Evolutionary conservation across 2,329 filamentous ascomycete species (phyloP).

Genomic region (Colletotrichum camelliae): DNA sequence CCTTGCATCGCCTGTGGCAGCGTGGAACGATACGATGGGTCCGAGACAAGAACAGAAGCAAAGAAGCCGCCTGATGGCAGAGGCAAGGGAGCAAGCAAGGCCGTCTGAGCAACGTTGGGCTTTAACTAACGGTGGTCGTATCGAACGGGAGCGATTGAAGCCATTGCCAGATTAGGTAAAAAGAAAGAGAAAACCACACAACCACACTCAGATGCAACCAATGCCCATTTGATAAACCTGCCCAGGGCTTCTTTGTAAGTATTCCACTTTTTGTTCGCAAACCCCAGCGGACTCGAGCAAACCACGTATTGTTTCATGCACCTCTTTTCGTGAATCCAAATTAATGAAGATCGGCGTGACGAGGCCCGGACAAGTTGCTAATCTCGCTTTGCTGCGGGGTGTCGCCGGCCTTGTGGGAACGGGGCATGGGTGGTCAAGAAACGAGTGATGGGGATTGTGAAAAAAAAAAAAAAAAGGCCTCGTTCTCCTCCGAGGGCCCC

Average conservation of each 20-base stretch:
- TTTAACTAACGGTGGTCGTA: not conserved
- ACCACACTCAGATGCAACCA: not conserved
- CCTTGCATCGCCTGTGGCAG: not conserved
- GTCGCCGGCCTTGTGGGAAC: not conserved
- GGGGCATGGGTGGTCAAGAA: not conserved
- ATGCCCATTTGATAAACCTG: not conserved
- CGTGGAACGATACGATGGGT: not conserved
- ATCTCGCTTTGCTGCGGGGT: constrained; percentile 13
- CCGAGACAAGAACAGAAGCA: not conserved
- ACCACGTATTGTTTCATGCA: not conserved
- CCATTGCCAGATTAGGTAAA: not conserved
- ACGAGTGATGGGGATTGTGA: not conserved
- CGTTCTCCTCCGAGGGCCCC: not conserved
- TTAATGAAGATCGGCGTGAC: constrained; percentile 11
- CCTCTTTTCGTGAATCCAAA: not conserved
- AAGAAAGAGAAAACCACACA: not conserved
- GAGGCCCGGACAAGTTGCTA: not conserved
- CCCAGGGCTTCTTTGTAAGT: too few species aligned
- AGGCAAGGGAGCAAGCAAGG: not conserved
- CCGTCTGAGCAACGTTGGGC: not conserved
- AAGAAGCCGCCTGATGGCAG: not conserved
- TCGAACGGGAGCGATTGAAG: not conserved
- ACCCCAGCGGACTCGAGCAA: not conserved
- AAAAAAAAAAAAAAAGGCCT: not conserved
- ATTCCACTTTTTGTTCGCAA: not conserved